Base-by-base conservation (phyloP, 169 alveolate genomes). In the Cryptosporidium ryanae region DNA sequence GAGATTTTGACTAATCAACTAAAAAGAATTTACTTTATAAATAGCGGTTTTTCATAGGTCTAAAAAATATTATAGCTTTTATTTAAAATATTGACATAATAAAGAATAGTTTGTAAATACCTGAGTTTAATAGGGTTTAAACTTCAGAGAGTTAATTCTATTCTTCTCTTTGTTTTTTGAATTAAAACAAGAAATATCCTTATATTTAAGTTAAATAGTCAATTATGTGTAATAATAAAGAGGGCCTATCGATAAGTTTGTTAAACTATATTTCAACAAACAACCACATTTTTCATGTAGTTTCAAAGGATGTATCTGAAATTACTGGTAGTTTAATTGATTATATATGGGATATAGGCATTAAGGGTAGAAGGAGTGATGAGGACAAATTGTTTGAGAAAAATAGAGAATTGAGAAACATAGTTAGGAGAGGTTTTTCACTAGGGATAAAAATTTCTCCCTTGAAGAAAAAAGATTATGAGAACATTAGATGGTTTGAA, bases 351-450 rank as follows among this genome's bases (percentile, higher is more conserved):
- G 87, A 76, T 17, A 29, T 76, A 17, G 87, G 87, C 10, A 13
- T 59, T 46, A 29, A 13, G 6, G 87, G 87, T 21, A 32, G 34
- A 13, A 76, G 87, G 34, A 71, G 38, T 8, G 29, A 49, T 8
- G 87, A 76, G 46, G 76, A 44, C 23, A 76, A 59, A 59, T 6
- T 76, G 15, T 29, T 76, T 23, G 44, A 10, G 38, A 1, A 21
- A 6, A 76, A 43, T 23, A 59, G 46, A 23, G 57, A 59, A 18
- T 17, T 76, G 27, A 34, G 27, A 38, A 8, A 55, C 27, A 27
- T 76, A 61, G 5, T 76, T 17, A 76, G 87, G 59, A 76, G 87
- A 76, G 87, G 87, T 0, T 54, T 55, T n/a, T 76, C 87, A 32
- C 17, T 76, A 31, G 87, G 87, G 10, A 76, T 76, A 38, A 76